A percentile compares a stretch with the other conserved stretches of the same genome.
Evolutionary conservation across 1,284 basidiomycete species (phyloP).

Genomic region (Mycosarcoma mackinlayi): DNA sequence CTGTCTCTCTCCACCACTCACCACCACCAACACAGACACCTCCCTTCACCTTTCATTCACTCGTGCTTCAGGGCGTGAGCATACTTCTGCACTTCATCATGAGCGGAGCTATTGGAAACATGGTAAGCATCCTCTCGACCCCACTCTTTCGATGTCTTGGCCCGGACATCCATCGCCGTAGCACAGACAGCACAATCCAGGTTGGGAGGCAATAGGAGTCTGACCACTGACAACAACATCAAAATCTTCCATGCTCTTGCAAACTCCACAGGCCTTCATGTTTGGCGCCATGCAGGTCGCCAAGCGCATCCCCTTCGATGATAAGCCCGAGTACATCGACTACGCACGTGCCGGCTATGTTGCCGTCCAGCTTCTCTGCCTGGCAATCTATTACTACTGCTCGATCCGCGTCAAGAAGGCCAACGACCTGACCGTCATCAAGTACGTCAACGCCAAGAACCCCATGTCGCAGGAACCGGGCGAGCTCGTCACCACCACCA

Average conservation of each 20-base stretch:
- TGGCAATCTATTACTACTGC: slow-evolving; percentile 81
- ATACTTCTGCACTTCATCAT: slow-evolving; percentile 19
- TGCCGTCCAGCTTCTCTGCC: slow-evolving; percentile 76
- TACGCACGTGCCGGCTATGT: slow-evolving; percentile 89
- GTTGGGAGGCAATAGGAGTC: too few relatives aligned
- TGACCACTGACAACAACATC: slow-evolving; percentile 6
- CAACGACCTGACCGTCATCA: slow-evolving; percentile 94
- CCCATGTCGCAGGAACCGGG: slow-evolving; percentile 76
- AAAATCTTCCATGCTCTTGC: background rate
- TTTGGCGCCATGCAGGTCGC: slow-evolving; percentile 75
- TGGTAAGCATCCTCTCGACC: slow-evolving; percentile 29
- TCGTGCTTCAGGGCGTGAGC: slow-evolving; percentile 12
- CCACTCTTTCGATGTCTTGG: background rate
- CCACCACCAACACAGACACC: slow-evolving; percentile 7
- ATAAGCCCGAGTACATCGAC: slow-evolving; percentile 79
- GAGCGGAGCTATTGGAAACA: slow-evolving; percentile 54
- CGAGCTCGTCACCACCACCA: slow-evolving; percentile 88
- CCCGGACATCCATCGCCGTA: background rate
- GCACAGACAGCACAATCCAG: background rate
- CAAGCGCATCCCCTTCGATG: slow-evolving; percentile 88
- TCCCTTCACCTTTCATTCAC: slow-evolving; percentile 1
- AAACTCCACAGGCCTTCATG: slow-evolving; percentile 42
- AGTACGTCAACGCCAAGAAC: slow-evolving; percentile 76
- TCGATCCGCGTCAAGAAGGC: slow-evolving; percentile 79
- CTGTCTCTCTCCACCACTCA: background rate